phyloP scores from a whole-genome alignment of 1,139 yeast species.

The Debaryomyces sp. region DNA sequence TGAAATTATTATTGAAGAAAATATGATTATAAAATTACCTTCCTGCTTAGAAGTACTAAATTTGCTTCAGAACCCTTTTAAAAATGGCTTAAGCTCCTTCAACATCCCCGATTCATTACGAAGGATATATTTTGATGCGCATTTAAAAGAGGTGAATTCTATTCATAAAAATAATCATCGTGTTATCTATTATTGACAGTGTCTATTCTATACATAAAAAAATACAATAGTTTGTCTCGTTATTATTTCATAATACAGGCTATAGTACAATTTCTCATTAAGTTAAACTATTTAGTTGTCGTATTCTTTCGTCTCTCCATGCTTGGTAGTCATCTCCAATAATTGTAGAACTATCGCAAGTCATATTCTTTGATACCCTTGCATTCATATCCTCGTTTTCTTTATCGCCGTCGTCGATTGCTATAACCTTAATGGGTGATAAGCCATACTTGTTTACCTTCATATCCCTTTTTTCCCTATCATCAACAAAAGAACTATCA shows the following conservation, averaged over 20 bases:
- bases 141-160: constrained; percentile 2
- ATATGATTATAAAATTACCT: constrained; percentile 17
- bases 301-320: constrained; percentile 46
- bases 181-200: not conserved
- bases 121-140: constrained; percentile 19
- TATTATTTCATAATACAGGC: not conserved
- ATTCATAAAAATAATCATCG: not conserved
- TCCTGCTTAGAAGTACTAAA: constrained; percentile 16
- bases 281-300: constrained; percentile 26
- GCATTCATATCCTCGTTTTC: constrained; percentile 16
- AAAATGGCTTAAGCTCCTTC: constrained; percentile 17
- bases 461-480: constrained; percentile 12
- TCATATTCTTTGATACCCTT: constrained; percentile 23
- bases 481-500: constrained; percentile 10
- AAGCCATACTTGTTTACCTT: constrained; percentile 17
- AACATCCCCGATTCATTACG: constrained; percentile 15
- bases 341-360: constrained; percentile 41
- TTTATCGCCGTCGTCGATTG: constrained; percentile 10
- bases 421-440: constrained; percentile 24
- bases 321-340: constrained; percentile 45
- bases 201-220: not conserved
- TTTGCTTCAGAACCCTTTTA: constrained; percentile 18
- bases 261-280: constrained; percentile 1
- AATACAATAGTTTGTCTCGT: not conserved
- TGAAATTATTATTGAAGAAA: constrained; percentile 18